Evolutionary conservation across 2,329 filamentous ascomycete genomes (phyloP), one percentile per base, ranked within the genome.

Genomic region (Harringtonia aguacate): DNA sequence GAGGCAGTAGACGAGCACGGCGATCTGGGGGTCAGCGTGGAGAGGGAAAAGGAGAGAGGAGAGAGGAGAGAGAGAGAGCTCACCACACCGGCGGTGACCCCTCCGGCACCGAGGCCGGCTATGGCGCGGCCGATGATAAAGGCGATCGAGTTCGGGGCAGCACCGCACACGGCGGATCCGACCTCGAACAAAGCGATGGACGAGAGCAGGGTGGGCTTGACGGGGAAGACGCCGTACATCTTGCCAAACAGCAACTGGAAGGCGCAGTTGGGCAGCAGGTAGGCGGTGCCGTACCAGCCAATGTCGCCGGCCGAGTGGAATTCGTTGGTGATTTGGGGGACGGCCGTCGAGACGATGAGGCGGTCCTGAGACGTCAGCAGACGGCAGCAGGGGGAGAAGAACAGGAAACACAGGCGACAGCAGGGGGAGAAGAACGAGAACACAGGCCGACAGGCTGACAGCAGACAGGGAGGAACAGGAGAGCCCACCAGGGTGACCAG

Each of bases 71-170:
- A 17, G 39, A n/a, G 3, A 14, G 51, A 45, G 53, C 59, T 53
- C 38, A 62, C 55, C 24, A 53, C 56, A 9, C 64, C 64, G 6
- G 60, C 55, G 34, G 63, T 61, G 44, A 68, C 61, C 30, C 65
- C 64, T 0, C 59, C 60, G 1, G 57, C 54, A 3, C 65, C 64
- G 2, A 64, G 43, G 7, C 66, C 65, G 34, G 63, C 58, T 24
- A 68, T 55, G 33, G 62, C 65, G 15, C 65, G 57, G 5, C 66
- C 64, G 30, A 66, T 21, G 24, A 68, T 67, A 40, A 68, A 61
- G 14, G 59, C 59, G n/a, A 58, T 49, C 4, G 61, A 64, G 45
- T 45, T 62, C 13, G 63, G 62, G 15, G 64, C 64, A 1, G 61
- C 59, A 8, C 63, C 64, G 46, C 64, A 67, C 34, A 68, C 48